phyloP scores from a whole-genome alignment of 371 early-diverging fungal species.

The Mucor sp. region DNA sequence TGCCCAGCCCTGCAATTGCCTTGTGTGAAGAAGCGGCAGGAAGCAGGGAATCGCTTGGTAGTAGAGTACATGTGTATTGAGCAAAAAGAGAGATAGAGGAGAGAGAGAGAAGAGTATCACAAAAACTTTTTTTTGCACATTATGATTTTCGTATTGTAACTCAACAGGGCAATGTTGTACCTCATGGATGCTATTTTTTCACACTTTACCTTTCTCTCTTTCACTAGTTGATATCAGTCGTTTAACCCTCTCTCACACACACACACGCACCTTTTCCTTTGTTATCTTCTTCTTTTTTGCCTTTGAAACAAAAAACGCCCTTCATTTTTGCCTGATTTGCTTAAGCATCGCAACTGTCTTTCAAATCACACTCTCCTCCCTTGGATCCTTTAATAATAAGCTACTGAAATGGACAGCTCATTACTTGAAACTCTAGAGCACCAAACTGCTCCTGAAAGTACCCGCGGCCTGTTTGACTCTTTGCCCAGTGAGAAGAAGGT shows the following conservation, averaged over 20 bases:
- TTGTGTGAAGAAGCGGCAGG: slow-evolving; percentile 49
- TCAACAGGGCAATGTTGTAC: background rate
- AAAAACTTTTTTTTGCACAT: background rate
- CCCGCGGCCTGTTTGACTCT: slow-evolving; percentile 53
- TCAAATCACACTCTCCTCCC: background rate
- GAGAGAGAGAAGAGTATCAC: background rate
- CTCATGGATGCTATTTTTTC: background rate
- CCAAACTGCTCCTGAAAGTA: slow-evolving; percentile 58
- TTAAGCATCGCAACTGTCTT: background rate
- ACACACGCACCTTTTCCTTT: too few relatives aligned
- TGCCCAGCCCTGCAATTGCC: slow-evolving; percentile 53
- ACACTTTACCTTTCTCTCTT: background rate
- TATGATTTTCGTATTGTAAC: background rate
- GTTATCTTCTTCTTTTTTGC: background rate
- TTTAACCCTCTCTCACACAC: background rate
- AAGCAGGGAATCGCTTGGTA: slow-evolving; percentile 47
- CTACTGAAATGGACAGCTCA: slow-evolving; percentile 4
- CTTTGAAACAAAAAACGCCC: background rate
- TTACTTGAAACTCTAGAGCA: slow-evolving; percentile 37
- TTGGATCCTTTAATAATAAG: too few relatives aligned
- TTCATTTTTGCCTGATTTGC: slow-evolving; percentile 14
- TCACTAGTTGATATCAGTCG: background rate
- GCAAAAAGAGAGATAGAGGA: background rate
- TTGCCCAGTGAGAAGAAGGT: slow-evolving; percentile 26
- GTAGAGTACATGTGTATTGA: slow-evolving; percentile 25